Conservation (phyloP, 106 monocot species). For the Acorus gramineus region DNA sequence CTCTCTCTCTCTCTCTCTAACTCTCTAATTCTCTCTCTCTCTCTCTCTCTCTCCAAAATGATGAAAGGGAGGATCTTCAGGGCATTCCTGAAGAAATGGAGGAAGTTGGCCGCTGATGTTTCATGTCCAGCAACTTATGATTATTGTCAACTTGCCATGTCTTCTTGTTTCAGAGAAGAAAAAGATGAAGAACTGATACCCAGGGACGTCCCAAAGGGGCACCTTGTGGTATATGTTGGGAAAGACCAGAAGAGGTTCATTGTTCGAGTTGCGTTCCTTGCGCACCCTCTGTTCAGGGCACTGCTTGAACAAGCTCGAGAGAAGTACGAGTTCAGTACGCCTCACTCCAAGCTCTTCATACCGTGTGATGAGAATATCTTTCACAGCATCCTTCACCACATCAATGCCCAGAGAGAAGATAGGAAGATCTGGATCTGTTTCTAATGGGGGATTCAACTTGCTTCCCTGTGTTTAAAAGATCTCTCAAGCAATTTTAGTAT, state of each 20-base stretch:
- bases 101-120: slow-evolving; percentile 3
- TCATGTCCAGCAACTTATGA: neutral
- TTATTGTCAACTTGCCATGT: too few relatives aligned
- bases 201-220: slow-evolving; percentile 31
- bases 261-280: slow-evolving; percentile 17
- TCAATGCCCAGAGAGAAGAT: too few relatives aligned
- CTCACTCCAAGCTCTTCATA: slow-evolving; percentile 23
- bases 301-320: slow-evolving; percentile 28
- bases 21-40: neutral
- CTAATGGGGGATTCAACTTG: too few relatives aligned
- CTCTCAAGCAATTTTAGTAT: too few relatives aligned
- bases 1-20: neutral
- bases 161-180: too few relatives aligned
- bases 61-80: slow-evolving; percentile 11
- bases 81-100: slow-evolving; percentile 19
- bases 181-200: too few relatives aligned
- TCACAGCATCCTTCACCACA: too few relatives aligned
- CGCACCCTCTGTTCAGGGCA: slow-evolving; percentile 29
- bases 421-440: too few relatives aligned
- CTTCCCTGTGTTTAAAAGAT: too few relatives aligned
- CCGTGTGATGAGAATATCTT: slow-evolving; percentile 17
- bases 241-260: slow-evolving; percentile 24
- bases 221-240: slow-evolving; percentile 36
- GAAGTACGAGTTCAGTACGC: slow-evolving; percentile 19
- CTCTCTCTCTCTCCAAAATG: neutral